Evolutionary conservation across 1,284 basidiomycete genomes (phyloP).

Genomic region (Trichosporon inkin): DNA sequence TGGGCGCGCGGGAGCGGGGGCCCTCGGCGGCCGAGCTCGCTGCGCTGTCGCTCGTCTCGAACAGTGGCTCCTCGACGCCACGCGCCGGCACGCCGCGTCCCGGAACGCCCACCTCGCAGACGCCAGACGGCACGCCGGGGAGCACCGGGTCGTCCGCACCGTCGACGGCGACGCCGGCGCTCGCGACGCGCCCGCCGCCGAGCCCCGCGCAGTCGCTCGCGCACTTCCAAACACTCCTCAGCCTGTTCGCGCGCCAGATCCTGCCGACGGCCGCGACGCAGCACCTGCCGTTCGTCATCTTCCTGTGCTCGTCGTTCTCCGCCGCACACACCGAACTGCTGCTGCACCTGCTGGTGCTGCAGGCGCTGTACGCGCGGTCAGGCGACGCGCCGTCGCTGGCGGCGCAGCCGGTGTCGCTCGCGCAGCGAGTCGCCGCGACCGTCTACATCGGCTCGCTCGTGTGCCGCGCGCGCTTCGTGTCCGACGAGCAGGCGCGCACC

Average conservation of each 20-base stretch:
- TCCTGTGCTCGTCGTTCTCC: slow-evolving; percentile 90
- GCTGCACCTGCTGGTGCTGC: slow-evolving; percentile 83
- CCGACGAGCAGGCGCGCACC: slow-evolving; percentile 66
- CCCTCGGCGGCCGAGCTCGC: slow-evolving; percentile 38
- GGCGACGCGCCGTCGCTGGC: slow-evolving; percentile 50
- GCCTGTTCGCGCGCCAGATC: slow-evolving; percentile 88
- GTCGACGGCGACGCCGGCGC: slow-evolving; percentile 13
- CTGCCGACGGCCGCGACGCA: slow-evolving; percentile 94
- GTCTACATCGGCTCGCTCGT: slow-evolving; percentile 92
- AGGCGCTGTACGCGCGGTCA: slow-evolving; percentile 74
- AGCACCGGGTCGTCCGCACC: slow-evolving; percentile 1
- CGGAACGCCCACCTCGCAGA: slow-evolving; percentile 20
- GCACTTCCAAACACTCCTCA: slow-evolving; percentile 82
- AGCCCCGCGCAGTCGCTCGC: slow-evolving; percentile 45
- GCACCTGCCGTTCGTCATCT: slow-evolving; percentile 94
- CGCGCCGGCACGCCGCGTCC: slow-evolving; percentile 27
- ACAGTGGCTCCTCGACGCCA: slow-evolving; percentile 34
- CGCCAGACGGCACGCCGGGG: slow-evolving; percentile 24
- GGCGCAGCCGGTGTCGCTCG: slow-evolving; percentile 35
- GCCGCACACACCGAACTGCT: slow-evolving; percentile 87
- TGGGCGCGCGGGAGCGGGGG: slow-evolving; percentile 31
- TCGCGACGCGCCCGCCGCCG: slow-evolving; percentile 20
- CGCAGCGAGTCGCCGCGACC: slow-evolving; percentile 71
- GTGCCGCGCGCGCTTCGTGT: slow-evolving; percentile 82
- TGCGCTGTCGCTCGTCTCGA: slow-evolving; percentile 26